These are phyloP conservation scores for Chytriomyces sp. DNA, from an alignment of 192 early-diverging fungal species.

Conservation along the genomic window DNA sequence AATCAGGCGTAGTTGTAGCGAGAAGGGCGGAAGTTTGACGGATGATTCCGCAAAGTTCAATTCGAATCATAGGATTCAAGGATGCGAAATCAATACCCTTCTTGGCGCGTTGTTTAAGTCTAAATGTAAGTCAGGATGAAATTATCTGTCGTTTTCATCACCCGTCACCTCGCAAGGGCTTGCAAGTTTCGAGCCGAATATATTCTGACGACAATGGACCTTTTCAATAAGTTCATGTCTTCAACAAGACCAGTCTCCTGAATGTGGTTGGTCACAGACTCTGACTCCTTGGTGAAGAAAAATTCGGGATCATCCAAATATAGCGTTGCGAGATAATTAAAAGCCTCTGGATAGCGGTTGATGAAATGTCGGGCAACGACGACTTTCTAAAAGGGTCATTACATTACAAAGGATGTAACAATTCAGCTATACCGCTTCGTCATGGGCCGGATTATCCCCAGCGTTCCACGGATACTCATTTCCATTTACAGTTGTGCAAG, in stretches of 20 bases:
- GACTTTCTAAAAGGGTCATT: constrained; percentile 5
- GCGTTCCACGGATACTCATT: neutral
- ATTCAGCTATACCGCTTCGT: constrained; percentile 13
- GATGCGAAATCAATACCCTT: constrained; percentile 29
- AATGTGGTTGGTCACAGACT: constrained; percentile 18
- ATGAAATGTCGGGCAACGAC: constrained; percentile 38
- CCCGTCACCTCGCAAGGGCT: constrained; percentile 9
- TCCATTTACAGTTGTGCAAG: neutral
- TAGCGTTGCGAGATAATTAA: constrained; percentile 29
- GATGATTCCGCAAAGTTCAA: constrained; percentile 31
- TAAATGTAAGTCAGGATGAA: neutral
- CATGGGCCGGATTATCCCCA: neutral
- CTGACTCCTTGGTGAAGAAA: constrained; percentile 26
- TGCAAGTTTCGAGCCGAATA: constrained; percentile 28
- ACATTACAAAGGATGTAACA: neutral
- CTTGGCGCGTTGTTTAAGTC: constrained; percentile 35
- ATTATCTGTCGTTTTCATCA: neutral
- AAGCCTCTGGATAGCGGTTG: constrained; percentile 22
- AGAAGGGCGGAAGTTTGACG: constrained; percentile 36
- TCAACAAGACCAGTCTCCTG: constrained; percentile 18
- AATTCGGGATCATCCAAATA: constrained; percentile 42
- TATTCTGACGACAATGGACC: constrained; percentile 36
- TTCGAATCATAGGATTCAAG: constrained; percentile 39
- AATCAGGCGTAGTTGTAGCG: constrained; percentile 22
- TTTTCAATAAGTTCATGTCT: constrained; percentile 27